Base-by-base conservation (phyloP, 1,284 basidiomycete genomes). In the Moesziomyces parantarcticus region DNA sequence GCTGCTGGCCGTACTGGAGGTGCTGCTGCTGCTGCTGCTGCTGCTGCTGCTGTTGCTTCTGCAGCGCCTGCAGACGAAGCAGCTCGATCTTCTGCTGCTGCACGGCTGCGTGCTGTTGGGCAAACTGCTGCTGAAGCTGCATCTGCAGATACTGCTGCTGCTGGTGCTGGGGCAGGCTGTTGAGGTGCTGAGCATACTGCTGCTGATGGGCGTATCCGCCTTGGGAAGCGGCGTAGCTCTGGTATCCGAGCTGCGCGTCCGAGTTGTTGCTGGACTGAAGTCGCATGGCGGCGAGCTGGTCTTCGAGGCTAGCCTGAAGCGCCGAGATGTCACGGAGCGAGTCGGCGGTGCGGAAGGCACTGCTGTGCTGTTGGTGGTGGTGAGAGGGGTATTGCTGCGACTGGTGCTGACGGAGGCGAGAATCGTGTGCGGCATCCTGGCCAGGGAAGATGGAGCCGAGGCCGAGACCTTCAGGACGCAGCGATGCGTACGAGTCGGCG, bases 381-480 rank as follows among this genome's bases (percentile, higher is more conserved):
- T 44, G 50, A 22, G 36, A 16, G 6, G 36, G 16, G 16, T 58
- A 40, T 32, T 55, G 59, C 46, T 62, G 54, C 46, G 53, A n/a
- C 23, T 46, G 58, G 11, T 53, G 61, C 46, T 48, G 55, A 18
- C 43, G 51, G 9, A 44, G 50, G 32, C 61, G 29, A 20, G 54
- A 32, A 49, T 77, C 77, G 47, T 77, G 60, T 44, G 45, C 50
- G 32, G 50, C 55, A 32, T 42, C 41, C 21, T 56, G 50, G 25
- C 54, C 20, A 14, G 54, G 45, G 36, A 59, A 62, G 47, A 59
- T 34, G 23, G 78, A 75, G 26, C 57, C 62, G 29, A 72, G 58
- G 50, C 76, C 61, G 25, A 72, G 70, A 44, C 78, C 77, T 14
- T 78, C 75, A 44, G 73, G 76, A 34, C 77, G 75, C 1, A 78